Evolutionary conservation across 495 filamentous ascomycete genomes (phyloP).

Genomic region (Trichoderma orchidacearum): DNA sequence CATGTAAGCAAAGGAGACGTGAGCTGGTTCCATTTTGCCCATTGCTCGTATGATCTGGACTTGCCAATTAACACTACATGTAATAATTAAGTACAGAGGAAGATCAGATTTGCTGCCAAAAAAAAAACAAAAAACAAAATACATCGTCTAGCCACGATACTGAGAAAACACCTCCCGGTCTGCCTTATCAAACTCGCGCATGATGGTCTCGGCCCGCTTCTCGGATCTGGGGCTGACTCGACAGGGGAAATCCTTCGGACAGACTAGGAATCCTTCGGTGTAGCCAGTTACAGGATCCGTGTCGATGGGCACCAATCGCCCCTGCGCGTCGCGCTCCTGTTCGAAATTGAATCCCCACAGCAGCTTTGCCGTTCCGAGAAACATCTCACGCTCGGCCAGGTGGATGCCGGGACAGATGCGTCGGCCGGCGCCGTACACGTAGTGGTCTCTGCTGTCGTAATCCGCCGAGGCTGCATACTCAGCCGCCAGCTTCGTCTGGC

Average conservation of each 20-base stretch:
- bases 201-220: slow-evolving; percentile 17
- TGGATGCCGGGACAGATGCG: slow-evolving; percentile 42
- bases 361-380: slow-evolving; percentile 28
- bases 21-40: too few relatives aligned
- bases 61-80: too few relatives aligned
- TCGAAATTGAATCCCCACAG: slow-evolving; percentile 38
- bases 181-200: slow-evolving; percentile 14
- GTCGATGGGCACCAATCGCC: slow-evolving; percentile 12
- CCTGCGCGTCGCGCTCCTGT: slow-evolving; percentile 11
- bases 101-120: too few relatives aligned
- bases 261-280: slow-evolving; percentile 26
- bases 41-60: too few relatives aligned
- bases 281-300: slow-evolving; percentile 15
- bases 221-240: slow-evolving; percentile 17
- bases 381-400: slow-evolving; percentile 40
- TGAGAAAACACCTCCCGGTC: slow-evolving; percentile 1
- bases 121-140: too few relatives aligned
- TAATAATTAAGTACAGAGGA: too few relatives aligned
- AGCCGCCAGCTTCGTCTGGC: slow-evolving; percentile 17
- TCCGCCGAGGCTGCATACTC: slow-evolving; percentile 15
- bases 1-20: too few relatives aligned
- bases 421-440: slow-evolving; percentile 37
- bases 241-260: slow-evolving; percentile 20
- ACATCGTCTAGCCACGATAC: too few relatives aligned
- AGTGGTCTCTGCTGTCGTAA: slow-evolving; percentile 30